Base-by-base conservation (phyloP, 768 basidiomycete species). In the Mycena vitilis region DNA sequence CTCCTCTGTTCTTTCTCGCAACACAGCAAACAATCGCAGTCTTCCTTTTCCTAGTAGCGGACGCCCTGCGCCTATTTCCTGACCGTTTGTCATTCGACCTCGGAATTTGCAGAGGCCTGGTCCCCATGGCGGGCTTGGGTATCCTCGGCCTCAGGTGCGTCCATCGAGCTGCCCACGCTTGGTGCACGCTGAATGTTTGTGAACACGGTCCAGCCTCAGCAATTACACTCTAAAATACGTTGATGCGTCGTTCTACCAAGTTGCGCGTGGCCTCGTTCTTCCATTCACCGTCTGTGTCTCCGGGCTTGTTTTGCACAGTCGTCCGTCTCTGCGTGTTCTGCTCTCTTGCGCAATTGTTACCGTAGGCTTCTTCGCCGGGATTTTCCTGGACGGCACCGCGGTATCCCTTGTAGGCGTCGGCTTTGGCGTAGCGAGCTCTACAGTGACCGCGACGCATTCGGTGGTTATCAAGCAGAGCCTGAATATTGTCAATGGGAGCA, bases 261-360 rank as follows among this genome's bases (percentile, higher is more conserved):
- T 99, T 69, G 96, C 96, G 0, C 91, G 96, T 18, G 96, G 96
- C 12, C 86, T 99, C 68, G 89, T 99, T 34, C 89, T 99, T 25
- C 96, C 97, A 0, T 93, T 95, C 84, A 99, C 97, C 20, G 95
- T 98, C 73, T 82, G 84, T 74, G 91, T 95, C n/a, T 96, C 96
- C 49, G 92, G 87, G 78, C 34, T 94, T 74, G 82, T 94, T 76
- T 89, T 98, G 38, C 85, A 89, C 70, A 77, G 94, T 11, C 87
- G 91, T 6, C 95, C 96, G 2, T 93, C 95, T 20, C 76, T 90
- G 8, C 86, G 86, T 37, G 92, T 96, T 70, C 85, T 96, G 37
- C 52, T 87, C 60, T 87, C 94, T 7, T 96, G 96, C 75, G 83
- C 82, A 0, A 73, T 96, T 49, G 96, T 99, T 75, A 98, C 96